A percentile compares a stretch with the other conserved stretches of the same genome.
Evolutionary conservation across 2,329 filamentous ascomycete genomes (phyloP).

Genomic region (Ophiostoma himal-ulmi): DNA sequence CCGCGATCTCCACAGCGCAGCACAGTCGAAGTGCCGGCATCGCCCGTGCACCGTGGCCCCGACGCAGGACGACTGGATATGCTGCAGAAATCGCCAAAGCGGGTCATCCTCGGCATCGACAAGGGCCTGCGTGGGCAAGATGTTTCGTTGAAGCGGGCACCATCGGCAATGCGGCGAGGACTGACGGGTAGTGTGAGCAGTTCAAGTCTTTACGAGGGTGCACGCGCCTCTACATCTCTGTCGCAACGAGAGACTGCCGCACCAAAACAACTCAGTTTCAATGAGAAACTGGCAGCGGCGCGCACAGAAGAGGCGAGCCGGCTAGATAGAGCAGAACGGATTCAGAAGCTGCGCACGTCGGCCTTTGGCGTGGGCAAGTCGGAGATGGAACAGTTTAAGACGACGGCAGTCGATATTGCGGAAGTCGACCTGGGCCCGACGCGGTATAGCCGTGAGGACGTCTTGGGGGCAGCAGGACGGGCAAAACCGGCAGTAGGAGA

Average conservation of each 20-base stretch:
- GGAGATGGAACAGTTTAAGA: slow-evolving; percentile 57
- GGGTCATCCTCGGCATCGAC: slow-evolving; percentile 80
- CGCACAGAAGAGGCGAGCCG: slow-evolving; percentile 50
- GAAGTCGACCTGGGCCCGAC: slow-evolving; percentile 44
- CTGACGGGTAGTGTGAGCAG: slow-evolving; percentile 16
- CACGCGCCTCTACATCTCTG: not conserved
- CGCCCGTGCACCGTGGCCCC: slow-evolving; percentile 58
- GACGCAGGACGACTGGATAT: slow-evolving; percentile 36
- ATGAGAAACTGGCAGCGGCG: slow-evolving; percentile 73
- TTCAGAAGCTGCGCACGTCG: slow-evolving; percentile 48
- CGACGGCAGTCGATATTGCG: slow-evolving; percentile 50
- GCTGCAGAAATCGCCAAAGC: slow-evolving; percentile 68
- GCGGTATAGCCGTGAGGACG: slow-evolving; percentile 58
- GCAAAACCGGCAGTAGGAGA: not conserved
- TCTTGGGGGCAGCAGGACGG: slow-evolving; percentile 39
- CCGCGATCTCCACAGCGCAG: slow-evolving; percentile 18
- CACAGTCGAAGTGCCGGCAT: slow-evolving; percentile 66
- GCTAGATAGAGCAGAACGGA: slow-evolving; percentile 46
- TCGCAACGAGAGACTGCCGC: slow-evolving; percentile 7
- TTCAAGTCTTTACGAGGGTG: not conserved
- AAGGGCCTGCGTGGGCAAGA: slow-evolving; percentile 77
- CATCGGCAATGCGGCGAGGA: slow-evolving; percentile 37
- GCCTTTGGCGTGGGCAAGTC: slow-evolving; percentile 53
- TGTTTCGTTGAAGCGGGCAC: slow-evolving; percentile 73
- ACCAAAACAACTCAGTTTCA: slow-evolving; percentile 59